These are phyloP conservation scores for Fistulinella cinereoalba DNA, from an alignment of 1,284 basidiomycete species.

Conservation along the genomic window DNA sequence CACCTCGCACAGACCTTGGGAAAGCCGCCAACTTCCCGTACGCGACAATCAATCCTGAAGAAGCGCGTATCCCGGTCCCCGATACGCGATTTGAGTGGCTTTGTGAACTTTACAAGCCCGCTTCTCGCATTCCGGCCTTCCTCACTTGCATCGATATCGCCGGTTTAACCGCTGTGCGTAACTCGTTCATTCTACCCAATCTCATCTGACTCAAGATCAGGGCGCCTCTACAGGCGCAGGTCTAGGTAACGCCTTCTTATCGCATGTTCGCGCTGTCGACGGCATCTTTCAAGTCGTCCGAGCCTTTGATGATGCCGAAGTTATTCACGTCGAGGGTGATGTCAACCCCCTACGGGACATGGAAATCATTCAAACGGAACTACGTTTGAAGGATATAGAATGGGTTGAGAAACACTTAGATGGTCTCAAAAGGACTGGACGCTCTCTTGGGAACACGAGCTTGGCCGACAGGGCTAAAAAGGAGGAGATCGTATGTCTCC, in stretches of 20 bases:
- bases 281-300: constrained; percentile 99
- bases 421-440: constrained; percentile 66
- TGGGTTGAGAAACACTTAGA: constrained; percentile 97
- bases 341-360: constrained; percentile 96
- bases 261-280: constrained; percentile 96
- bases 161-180: constrained; percentile 85
- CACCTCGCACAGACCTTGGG: constrained; percentile 70
- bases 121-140: constrained; percentile 87
- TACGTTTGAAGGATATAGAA: constrained; percentile 96
- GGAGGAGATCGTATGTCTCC: constrained; percentile 81
- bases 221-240: constrained; percentile 98
- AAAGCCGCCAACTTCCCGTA: constrained; percentile 99
- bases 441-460: constrained; percentile 72
- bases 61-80: constrained; percentile 96
- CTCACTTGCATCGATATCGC: constrained; percentile 99
- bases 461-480: constrained; percentile 95
- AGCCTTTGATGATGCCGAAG: constrained; percentile 97
- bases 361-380: constrained; percentile 95
- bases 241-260: constrained; percentile 97
- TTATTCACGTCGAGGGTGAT: constrained; percentile 99
- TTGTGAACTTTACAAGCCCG: constrained; percentile 87
- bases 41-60: constrained; percentile 91
- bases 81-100: constrained; percentile 96
- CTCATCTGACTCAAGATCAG: constrained; percentile 37
- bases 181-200: constrained; percentile 1